Conservation (phyloP, 148 eudicot genomes). For the Spergularia bocconei region DNA sequence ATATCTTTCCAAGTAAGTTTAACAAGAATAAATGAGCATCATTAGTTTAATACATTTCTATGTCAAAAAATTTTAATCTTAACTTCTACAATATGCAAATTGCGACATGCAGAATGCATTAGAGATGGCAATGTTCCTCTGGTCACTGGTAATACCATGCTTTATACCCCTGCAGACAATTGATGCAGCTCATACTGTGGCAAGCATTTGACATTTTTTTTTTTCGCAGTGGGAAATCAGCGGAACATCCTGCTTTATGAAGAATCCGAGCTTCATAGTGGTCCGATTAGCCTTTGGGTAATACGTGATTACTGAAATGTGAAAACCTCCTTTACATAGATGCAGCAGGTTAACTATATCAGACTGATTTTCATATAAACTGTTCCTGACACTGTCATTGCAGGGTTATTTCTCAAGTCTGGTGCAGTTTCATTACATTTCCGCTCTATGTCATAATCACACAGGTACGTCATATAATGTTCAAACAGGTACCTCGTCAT, state of each 20-base stretch:
- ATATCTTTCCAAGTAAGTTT: conserved; percentile 63
- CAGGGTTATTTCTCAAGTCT: conserved; percentile 64
- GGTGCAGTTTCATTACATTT: conserved; percentile 82
- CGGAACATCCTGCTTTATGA: conserved; percentile 54
- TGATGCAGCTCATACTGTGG: neutral
- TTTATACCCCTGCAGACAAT: neutral
- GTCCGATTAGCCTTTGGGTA: conserved; percentile 70
- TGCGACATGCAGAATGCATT: conserved; percentile 54
- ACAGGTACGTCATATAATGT: conserved; percentile 36
- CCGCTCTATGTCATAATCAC: conserved; percentile 75
- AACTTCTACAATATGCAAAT: neutral
- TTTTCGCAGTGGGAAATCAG: conserved; percentile 61
- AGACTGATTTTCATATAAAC: neutral
- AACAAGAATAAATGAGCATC: neutral
- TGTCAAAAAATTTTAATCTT: neutral
- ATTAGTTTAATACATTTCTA: neutral
- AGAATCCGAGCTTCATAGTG: conserved; percentile 38
- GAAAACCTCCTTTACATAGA: neutral
- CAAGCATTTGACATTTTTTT: neutral
- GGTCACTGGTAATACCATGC: conserved; percentile 56
- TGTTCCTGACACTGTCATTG: neutral
- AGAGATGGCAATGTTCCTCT: conserved; percentile 73
- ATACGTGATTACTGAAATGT: conserved; percentile 14
- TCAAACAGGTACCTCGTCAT: no score
- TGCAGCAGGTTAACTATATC: neutral